A percentile compares a stretch with the other conserved stretches of the same genome.
phyloP scores from a whole-genome alignment of 78 protist species.

The Salpingoeca rosetta region DNA sequence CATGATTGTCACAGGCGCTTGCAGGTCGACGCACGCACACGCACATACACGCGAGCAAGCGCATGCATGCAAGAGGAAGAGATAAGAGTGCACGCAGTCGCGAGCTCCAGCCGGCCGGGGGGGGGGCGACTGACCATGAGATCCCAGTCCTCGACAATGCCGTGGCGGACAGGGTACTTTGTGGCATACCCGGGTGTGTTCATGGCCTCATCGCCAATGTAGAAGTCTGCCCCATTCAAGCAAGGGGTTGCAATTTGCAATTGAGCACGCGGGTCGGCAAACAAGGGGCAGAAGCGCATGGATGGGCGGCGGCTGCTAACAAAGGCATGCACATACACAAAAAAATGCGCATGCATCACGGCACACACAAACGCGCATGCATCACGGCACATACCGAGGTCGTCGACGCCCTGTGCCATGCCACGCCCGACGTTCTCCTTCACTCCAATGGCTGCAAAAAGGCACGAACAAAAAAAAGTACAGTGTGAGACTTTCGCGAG shows the following conservation, averaged over 20 bases:
- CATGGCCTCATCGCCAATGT: slow-evolving; percentile 89
- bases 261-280: slow-evolving; percentile 2
- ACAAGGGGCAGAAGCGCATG: no score
- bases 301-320: no score
- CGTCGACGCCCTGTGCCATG: not conserved
- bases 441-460: no score
- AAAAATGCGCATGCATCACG: not conserved
- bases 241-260: not conserved
- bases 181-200: slow-evolving; percentile 48
- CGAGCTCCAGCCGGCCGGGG: no score
- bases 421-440: not conserved
- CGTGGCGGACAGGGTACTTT: slow-evolving; percentile 86
- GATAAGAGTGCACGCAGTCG: no score
- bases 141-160: slow-evolving; percentile 93
- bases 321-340: not conserved
- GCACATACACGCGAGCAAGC: no score
- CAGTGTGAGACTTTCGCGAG: no score
- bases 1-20: no score
- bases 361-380: not conserved
- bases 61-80: no score
- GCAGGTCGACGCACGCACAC: no score
- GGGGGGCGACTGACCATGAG: no score
- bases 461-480: no score
- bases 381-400: not conserved
- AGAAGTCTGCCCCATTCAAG: slow-evolving; percentile 77